Evolutionary conservation across 179 eudicot species (phyloP).

Genomic region (Actinidia chinensis): DNA sequence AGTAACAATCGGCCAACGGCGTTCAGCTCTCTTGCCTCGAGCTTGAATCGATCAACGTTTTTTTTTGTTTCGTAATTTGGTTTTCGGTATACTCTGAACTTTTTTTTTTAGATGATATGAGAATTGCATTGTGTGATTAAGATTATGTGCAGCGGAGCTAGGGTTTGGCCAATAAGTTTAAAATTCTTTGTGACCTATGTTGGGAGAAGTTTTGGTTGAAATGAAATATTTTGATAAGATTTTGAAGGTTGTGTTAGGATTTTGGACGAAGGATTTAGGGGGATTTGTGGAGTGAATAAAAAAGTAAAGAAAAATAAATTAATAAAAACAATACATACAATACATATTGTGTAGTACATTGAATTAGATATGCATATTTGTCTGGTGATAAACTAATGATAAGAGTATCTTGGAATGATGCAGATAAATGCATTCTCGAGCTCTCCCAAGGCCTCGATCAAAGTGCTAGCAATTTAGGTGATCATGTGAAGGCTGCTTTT

Average conservation of each 20-base stretch:
- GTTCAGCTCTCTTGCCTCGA: conserved; percentile 71
- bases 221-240: too few relatives aligned
- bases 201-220: too few relatives aligned
- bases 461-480: conserved; percentile 51
- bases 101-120: background rate
- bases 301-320: too few relatives aligned
- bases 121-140: background rate
- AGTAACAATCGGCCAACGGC: conserved; percentile 58
- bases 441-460: conserved; percentile 48
- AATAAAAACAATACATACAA: too few relatives aligned
- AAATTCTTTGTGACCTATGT: background rate
- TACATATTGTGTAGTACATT: too few relatives aligned
- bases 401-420: conserved; percentile 12
- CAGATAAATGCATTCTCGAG: conserved; percentile 62
- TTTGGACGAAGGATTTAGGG: too few relatives aligned
- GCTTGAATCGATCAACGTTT: conserved; percentile 61
- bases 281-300: too few relatives aligned
- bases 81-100: background rate
- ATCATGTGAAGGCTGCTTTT: conserved; percentile 64
- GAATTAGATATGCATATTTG: background rate
- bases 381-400: background rate
- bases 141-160: background rate
- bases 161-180: background rate
- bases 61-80: background rate
- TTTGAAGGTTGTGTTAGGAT: too few relatives aligned